Evolutionary conservation across 208 protist species (phyloP), one percentile per base, ranked within the genome.

Genomic region (Leishmania mexicana): DNA sequence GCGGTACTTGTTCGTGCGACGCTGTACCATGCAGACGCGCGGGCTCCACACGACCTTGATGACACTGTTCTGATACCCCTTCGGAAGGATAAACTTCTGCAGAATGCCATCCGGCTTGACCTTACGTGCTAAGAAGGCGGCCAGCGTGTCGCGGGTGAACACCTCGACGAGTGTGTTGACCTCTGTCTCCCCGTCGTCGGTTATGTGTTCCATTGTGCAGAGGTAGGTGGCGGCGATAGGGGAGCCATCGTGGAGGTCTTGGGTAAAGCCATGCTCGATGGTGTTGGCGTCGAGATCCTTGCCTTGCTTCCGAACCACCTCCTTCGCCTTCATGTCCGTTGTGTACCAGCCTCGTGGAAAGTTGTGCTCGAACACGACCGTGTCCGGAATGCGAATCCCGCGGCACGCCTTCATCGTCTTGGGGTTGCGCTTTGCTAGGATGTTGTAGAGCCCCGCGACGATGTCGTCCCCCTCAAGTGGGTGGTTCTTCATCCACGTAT

Each of bases 271-370:
- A 31, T 87, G 70, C 78, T 93, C 88, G 76, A 97, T 97, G n/a
- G 91, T 93, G 15, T 89, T 88, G 24, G 95, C 85, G 78, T 97
- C 95, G 42, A 97, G 85, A 35, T 97, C 95, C 82, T 94, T 97
- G 42, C 95, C 95, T 73, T 96, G 92, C 76, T 91, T 92, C 54
- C 94, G 94, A 85, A 91, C 93, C 49, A 97, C 83, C 78, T 97
- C 95, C 11, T 85, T 80, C n/a, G 88, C 92, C 87, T 94, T 96
- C 62, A 90, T 83, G 80, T 96, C 93, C 13, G 90, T 95, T 38
- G 92, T 93, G 86, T 97, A 97, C 95, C 95, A 97, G 28, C 93
- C 95, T 2, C 93, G 86, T 8, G 95, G 95, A 82, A 97, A 97
- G 85, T 97, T 97, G 79, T 94, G 95, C 81, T 97, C 95, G 79